Evolutionary conservation across 495 filamentous ascomycete genomes (phyloP).

Genomic region (Baudoinia panamericana): DNA sequence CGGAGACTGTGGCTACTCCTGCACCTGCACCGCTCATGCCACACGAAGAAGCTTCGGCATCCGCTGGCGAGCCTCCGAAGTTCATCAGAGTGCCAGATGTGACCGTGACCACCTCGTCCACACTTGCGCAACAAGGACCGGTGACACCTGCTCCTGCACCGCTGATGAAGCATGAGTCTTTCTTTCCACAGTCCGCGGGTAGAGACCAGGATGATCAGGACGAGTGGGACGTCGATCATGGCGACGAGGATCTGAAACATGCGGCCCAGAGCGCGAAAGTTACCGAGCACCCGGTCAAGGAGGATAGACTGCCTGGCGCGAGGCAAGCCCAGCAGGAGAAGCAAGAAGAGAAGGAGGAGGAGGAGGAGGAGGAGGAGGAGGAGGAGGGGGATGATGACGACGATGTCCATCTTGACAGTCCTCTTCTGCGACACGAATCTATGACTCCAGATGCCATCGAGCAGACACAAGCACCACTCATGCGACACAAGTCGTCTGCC

Average conservation of each 20-base stretch:
- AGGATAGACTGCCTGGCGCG: too few species aligned
- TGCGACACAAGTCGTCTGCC: slow-evolving; percentile 13
- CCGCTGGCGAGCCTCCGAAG: not conserved
- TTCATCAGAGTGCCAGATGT: not conserved
- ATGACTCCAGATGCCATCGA: slow-evolving; percentile 3
- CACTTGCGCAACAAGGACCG: not conserved
- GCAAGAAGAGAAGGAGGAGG: not conserved
- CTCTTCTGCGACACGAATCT: slow-evolving; percentile 16
- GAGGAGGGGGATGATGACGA: slow-evolving; percentile 5
- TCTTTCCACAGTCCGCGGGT: not conserved
- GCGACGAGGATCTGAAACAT: slow-evolving; percentile 1
- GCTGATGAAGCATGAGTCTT: slow-evolving; percentile 13
- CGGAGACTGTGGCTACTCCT: not conserved
- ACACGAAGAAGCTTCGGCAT: not conserved
- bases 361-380: slow-evolving; percentile 1
- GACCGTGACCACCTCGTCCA: not conserved
- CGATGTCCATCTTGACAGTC: not conserved
- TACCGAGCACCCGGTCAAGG: too few species aligned
- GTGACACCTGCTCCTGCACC: not conserved
- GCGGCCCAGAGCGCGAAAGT: too few species aligned
- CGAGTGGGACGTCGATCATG: slow-evolving; percentile 3
- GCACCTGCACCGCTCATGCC: slow-evolving; percentile 1
- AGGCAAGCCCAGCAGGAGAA: not conserved
- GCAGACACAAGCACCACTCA: slow-evolving; percentile 8
- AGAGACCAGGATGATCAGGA: not conserved